Evolutionary conservation across 2,329 filamentous ascomycete species (phyloP), one percentile per base, ranked within the genome.

Genomic region (Penicillium rolfsii): DNA sequence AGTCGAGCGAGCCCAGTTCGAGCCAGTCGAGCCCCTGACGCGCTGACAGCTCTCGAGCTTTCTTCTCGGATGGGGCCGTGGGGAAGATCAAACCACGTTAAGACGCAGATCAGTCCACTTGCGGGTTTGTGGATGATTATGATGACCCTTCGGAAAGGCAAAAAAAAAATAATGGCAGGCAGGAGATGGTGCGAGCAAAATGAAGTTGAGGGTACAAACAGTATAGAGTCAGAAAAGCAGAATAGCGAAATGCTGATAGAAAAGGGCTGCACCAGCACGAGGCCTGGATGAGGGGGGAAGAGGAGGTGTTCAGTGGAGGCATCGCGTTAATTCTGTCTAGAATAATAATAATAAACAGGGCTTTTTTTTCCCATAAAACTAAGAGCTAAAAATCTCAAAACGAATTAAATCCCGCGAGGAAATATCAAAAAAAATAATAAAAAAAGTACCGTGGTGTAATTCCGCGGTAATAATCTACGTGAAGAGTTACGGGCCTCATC

Each of bases 31-130:
- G 63, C 71, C 73, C 73, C 73, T 75, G 71, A 74, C 71, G 70
- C 72, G 71, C 67, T 75, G 73, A 75, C 73, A 75, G 73, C 71
- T 74, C 70, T 74, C 57, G 64, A 70, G 65, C 65, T 71, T 41
- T 14, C 45, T 30, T 66, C 64, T 63, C 50, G 62, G 54, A 63
- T 59, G 65, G 64, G 58, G 58, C 63, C 60, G 67, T 66, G 65
- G 66, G 68, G 65, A 65, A 68, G 68, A 70, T 70, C 68, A 70
- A 54, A 67, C 64, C 57, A 65, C 67, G 59, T 67, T 66, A 59
- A 55, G 61, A 62, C 63, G 66, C 66, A 68, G 65, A 70, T 70
- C 66, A 70, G 64, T 61, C 67, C 67, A 68, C 67, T 54, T 26
- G 41, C 28, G 28, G 38, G 53, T 22, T 24, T 26, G 2, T 6